These are phyloP conservation scores for Peniophora sp. DNA, from an alignment of 1,284 basidiomycete genomes.

Conservation along the genomic window DNA sequence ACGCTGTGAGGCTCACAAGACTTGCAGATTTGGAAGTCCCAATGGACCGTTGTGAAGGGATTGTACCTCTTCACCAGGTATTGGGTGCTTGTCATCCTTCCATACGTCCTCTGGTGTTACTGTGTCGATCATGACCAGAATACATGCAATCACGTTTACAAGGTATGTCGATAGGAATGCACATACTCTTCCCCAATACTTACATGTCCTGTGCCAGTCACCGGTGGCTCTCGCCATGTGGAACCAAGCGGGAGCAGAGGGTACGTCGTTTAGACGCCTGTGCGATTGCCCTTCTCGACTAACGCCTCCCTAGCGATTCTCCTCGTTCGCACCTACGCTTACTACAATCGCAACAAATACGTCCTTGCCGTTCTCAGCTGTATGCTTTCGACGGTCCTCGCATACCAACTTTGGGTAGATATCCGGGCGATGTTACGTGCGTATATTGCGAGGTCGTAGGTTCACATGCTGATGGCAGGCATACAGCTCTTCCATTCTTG, in stretches of 20 bases:
- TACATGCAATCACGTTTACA: conserved; percentile 59
- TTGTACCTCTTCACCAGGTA: conserved; percentile 76
- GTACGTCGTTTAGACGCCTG: conserved; percentile 25
- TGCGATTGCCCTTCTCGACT: neutral
- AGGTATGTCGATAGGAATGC: conserved; percentile 26
- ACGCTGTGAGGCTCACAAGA: conserved; percentile 1
- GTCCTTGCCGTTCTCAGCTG: conserved; percentile 53
- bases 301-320: conserved; percentile 45
- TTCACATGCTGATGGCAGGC: neutral
- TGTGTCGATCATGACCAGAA: conserved; percentile 54
- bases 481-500: conserved; percentile 31
- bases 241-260: conserved; percentile 77
- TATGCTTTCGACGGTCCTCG: conserved; percentile 58
- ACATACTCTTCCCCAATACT: neutral
- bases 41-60: conserved; percentile 73
- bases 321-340: conserved; percentile 74
- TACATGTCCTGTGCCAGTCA: conserved; percentile 33
- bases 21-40: conserved; percentile 65
- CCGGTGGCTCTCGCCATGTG: conserved; percentile 75
- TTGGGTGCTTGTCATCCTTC: conserved; percentile 70
- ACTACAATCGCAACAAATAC: conserved; percentile 69
- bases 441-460: conserved; percentile 15
- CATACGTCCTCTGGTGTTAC: conserved; percentile 67
- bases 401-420: conserved; percentile 73
- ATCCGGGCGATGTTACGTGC: conserved; percentile 66